Percentiles rank a stretch among this genome's conserved stretches.
Conservation (phyloP, 2,329 filamentous ascomycete species). For the Cordyceps militaris region DNA sequence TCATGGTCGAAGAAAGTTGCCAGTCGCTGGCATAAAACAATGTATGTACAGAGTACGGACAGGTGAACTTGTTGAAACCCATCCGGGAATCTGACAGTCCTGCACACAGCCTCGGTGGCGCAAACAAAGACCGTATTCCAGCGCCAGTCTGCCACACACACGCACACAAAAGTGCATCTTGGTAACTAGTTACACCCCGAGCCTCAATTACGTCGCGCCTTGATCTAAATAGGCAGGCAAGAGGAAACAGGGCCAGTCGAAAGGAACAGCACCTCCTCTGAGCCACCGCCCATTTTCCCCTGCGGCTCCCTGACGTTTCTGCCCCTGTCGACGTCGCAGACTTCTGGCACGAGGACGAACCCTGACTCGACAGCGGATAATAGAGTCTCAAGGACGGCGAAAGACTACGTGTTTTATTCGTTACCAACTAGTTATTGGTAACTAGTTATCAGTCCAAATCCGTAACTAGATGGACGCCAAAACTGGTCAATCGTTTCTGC, state of each 20-base stretch:
- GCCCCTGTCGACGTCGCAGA: too few species aligned
- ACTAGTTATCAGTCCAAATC: too few species aligned
- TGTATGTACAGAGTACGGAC: background rate
- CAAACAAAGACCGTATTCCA: background rate
- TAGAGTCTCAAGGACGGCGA: too few species aligned
- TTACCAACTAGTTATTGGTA: too few species aligned
- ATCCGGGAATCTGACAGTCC: background rate
- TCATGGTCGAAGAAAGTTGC: background rate
- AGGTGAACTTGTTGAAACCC: background rate
- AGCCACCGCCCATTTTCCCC: background rate
- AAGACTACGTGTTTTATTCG: too few species aligned
- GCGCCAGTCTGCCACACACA: background rate
- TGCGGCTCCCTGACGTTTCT: too few species aligned
- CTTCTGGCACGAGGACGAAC: too few species aligned
- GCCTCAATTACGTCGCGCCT: background rate
- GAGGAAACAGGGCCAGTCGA: background rate
- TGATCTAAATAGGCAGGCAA: background rate
- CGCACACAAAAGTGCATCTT: background rate
- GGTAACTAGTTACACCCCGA: background rate
- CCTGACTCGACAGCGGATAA: too few species aligned
- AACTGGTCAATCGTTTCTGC: too few species aligned
- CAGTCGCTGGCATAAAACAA: background rate
- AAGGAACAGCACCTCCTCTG: background rate
- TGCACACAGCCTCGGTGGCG: background rate
- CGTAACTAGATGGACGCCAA: too few species aligned